Conservation (phyloP, 1,139 yeast genomes). For the Arxiozyma heterogenica region DNA sequence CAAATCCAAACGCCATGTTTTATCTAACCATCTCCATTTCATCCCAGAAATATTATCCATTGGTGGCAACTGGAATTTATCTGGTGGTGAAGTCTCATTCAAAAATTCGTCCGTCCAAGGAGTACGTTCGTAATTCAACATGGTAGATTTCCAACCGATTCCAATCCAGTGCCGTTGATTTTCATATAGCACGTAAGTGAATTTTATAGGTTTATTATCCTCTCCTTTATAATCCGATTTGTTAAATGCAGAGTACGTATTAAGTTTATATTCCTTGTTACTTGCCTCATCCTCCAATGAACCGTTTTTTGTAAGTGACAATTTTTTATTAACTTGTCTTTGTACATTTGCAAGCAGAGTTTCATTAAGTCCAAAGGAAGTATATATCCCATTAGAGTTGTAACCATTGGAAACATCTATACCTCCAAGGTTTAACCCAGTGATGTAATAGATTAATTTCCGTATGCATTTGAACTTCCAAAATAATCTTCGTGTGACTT, state of each 20-base stretch:
- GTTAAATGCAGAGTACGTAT: background rate
- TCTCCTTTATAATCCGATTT: constrained; percentile 4
- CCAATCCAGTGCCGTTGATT: constrained; percentile 97
- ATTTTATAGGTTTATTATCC: constrained; percentile 55
- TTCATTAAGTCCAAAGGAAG: constrained; percentile 7
- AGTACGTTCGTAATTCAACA: constrained; percentile 84
- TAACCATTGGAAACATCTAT: constrained; percentile 13
- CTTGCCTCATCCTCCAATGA: background rate
- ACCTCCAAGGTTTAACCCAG: constrained; percentile 78
- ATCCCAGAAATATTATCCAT: constrained; percentile 59
- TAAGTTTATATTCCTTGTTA: background rate
- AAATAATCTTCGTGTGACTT: constrained; percentile 68
- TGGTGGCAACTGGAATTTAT: constrained; percentile 69
- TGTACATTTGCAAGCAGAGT: constrained; percentile 30
- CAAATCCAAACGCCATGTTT: constrained; percentile 82
- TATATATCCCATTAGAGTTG: constrained; percentile 18
- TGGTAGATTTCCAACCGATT: constrained; percentile 92
- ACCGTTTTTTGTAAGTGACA: constrained; percentile 12
- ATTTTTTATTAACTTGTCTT: constrained; percentile 24
- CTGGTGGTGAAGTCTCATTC: constrained; percentile 77
- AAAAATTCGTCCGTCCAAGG: constrained; percentile 97
- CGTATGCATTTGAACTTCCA: constrained; percentile 78
- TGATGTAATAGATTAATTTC: constrained; percentile 63
- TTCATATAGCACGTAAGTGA: constrained; percentile 90
- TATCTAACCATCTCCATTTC: constrained; percentile 92